Evolutionary conservation across 352 stramenopile genomes (phyloP), one percentile per base, ranked within the genome.

Genomic region (Phytopythium helicoides): DNA sequence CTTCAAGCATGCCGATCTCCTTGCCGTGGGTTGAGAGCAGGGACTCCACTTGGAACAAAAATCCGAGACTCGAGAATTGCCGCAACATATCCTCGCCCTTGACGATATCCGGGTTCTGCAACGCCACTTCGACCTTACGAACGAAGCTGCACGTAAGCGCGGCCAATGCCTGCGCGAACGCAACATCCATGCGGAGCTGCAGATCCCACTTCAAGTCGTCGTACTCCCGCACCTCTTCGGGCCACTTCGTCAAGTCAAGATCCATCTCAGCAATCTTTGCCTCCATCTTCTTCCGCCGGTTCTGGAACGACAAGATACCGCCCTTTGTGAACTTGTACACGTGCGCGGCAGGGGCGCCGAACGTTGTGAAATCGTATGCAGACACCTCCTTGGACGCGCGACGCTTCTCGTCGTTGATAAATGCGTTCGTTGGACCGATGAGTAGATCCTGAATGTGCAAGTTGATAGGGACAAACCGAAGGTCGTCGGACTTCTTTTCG

Each of bases 1-100:
- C 90, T 68, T 97, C 80, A 12, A 99, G 73, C 96, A 99, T 99
- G 23, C 91, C 92, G 26, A 98, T 87, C 62, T 99, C 96, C 57
- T 98, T 98, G 47, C 95, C 94, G 42, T 97, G 91, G 6, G 96
- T 97, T 59, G 85, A 97, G 6, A 99, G 60, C 16, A 99, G 70
- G 3, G 92, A 97, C 64, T 98, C 94, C 41, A 98, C 80, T 6
- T 95, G 83, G 60, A 94, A 95, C 6, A 95, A 64, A 42, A 91
- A 95, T 10, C 86, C 86, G 15, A 95, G 51, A n/a, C 69, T 88
- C 14, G 80, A 92, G 52, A 92, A 68, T 51, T 93, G 77, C 3
- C 83, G 74, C n/a, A 95, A 56, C 53, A 92, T 89, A 55, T 90
- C 73, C 62, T 92, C 81, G 12, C 86, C 86, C 50, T 82, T 81